Percentiles rank a stretch among this genome's conserved stretches.
Evolutionary conservation across 2,329 filamentous ascomycete species (phyloP).

Genomic region (Venturia asperata): DNA sequence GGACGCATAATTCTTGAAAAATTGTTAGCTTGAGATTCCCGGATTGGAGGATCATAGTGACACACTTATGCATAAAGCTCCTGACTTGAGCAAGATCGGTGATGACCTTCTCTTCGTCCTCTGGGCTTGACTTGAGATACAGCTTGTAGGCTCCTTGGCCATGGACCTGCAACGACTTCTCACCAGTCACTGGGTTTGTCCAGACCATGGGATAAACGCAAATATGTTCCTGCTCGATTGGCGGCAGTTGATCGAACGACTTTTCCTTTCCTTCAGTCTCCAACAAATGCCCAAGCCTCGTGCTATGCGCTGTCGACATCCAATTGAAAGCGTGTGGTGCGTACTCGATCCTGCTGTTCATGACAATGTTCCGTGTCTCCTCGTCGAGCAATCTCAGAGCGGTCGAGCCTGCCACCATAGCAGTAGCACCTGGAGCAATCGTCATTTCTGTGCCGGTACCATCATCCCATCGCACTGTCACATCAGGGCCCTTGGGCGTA

Average conservation of each 20-base stretch:
- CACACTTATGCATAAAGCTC: slow-evolving; percentile 31
- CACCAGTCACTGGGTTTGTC: slow-evolving; percentile 38
- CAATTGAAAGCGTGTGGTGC: slow-evolving; percentile 39
- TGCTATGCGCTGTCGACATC: slow-evolving; percentile 35
- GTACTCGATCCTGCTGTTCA: slow-evolving; percentile 43
- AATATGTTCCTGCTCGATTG: slow-evolving; percentile 31
- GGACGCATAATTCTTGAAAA: slow-evolving; percentile 35
- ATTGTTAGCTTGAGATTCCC: not conserved
- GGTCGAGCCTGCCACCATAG: slow-evolving; percentile 40
- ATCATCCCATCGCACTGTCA: slow-evolving; percentile 40
- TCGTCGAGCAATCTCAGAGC: slow-evolving; percentile 36
- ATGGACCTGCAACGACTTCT: slow-evolving; percentile 41
- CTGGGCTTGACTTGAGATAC: slow-evolving; percentile 32
- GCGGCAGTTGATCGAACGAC: slow-evolving; percentile 33
- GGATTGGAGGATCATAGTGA: slow-evolving; percentile 20
- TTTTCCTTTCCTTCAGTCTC: slow-evolving; percentile 18
- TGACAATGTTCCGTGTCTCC: slow-evolving; percentile 37
- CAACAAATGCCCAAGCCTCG: slow-evolving; percentile 37
- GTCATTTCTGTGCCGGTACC: slow-evolving; percentile 39
- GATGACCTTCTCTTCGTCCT: slow-evolving; percentile 32
- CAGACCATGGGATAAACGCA: slow-evolving; percentile 43
- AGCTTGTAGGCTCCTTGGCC: slow-evolving; percentile 36
- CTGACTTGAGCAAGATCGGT: slow-evolving; percentile 30
- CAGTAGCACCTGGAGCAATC: slow-evolving; percentile 38
- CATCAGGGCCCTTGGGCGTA: slow-evolving; percentile 32